phyloP scores from a whole-genome alignment of 768 basidiomycete genomes.

The Boletus fagicola region DNA sequence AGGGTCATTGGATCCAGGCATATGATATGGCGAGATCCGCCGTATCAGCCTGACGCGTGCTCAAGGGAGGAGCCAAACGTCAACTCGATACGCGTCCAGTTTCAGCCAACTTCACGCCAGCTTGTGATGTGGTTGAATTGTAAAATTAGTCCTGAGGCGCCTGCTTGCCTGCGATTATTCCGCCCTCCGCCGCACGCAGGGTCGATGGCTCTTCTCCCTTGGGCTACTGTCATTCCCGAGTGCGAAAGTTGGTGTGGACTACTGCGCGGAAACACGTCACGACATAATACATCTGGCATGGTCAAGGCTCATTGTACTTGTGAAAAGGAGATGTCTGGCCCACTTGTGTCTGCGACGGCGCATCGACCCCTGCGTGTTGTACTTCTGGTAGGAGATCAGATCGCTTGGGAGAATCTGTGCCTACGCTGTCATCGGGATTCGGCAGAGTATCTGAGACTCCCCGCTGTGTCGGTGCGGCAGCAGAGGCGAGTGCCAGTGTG shows the following conservation, averaged over 20 bases:
- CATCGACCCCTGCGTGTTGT: not conserved
- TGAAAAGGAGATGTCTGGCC: not conserved
- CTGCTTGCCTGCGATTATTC: not conserved
- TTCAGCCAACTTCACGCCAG: not conserved
- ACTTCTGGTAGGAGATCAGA: not conserved
- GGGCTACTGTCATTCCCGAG: too few relatives aligned
- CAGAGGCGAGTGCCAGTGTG: not conserved
- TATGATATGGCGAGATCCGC: conserved; percentile 3
- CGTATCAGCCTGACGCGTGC: not conserved
- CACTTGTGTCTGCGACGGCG: not conserved
- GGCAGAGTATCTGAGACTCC: not conserved
- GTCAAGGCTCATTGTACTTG: not conserved
- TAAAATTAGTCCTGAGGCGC: not conserved
- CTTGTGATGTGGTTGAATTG: not conserved
- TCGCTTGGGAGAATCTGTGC: conserved; percentile 4
- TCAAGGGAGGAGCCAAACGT: not conserved
- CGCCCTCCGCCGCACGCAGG: not conserved
- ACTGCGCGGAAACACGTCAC: not conserved
- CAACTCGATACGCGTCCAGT: not conserved
- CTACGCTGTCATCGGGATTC: not conserved
- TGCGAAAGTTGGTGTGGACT: not conserved
- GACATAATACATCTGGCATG: too few relatives aligned
- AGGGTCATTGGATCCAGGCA: not conserved
- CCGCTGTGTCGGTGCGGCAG: not conserved
- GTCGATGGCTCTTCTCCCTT: not conserved